phyloP scores from a whole-genome alignment of 2,329 filamentous ascomycete species.

The Coniochaeta prunicola region DNA sequence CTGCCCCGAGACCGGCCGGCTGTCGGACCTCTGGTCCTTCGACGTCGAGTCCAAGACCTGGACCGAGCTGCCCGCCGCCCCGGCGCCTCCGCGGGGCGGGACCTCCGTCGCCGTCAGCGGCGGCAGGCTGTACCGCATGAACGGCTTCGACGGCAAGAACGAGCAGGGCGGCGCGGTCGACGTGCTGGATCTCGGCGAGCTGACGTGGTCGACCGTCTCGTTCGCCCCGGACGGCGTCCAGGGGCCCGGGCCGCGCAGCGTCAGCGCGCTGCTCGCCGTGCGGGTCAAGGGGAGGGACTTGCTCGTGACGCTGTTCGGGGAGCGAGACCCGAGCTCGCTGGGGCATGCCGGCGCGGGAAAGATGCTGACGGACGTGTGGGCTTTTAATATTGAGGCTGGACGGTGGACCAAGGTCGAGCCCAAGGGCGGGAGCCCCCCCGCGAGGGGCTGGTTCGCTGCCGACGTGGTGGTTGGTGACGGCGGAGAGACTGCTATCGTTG shows the following conservation, averaged over 20 bases:
- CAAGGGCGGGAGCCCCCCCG: conserved; percentile 16
- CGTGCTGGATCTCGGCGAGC: conserved; percentile 22
- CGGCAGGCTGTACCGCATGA: conserved; percentile 48
- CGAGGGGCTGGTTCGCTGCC: conserved; percentile 33
- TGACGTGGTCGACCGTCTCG: conserved; percentile 16
- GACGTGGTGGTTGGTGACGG: conserved; percentile 14
- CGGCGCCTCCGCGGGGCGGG: conserved; percentile 43
- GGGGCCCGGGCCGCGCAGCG: conserved; percentile 24
- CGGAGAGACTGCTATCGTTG: conserved; percentile 17
- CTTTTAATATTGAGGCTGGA: conserved; percentile 24
- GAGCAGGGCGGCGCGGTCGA: conserved; percentile 55
- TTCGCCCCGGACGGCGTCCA: conserved; percentile 18
- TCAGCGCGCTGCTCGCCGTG: conserved; percentile 19
- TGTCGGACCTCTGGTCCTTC: conserved; percentile 57
- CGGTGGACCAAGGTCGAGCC: conserved; percentile 20
- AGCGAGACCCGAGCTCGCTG: conserved; percentile 26
- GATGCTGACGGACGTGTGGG: conserved; percentile 32
- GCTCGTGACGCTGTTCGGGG: conserved; percentile 31
- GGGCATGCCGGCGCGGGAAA: conserved; percentile 32
- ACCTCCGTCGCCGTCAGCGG: conserved; percentile 34
- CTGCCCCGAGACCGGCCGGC: conserved; percentile 47
- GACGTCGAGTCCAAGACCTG: conserved; percentile 36
- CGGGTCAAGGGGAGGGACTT: conserved; percentile 12
- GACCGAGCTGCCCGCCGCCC: conserved; percentile 45
- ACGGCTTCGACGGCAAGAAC: conserved; percentile 54